Evolutionary conservation across 169 alveolate species (phyloP), one percentile per base, ranked within the genome.

Genomic region (Cryptosporidium parvum): DNA sequence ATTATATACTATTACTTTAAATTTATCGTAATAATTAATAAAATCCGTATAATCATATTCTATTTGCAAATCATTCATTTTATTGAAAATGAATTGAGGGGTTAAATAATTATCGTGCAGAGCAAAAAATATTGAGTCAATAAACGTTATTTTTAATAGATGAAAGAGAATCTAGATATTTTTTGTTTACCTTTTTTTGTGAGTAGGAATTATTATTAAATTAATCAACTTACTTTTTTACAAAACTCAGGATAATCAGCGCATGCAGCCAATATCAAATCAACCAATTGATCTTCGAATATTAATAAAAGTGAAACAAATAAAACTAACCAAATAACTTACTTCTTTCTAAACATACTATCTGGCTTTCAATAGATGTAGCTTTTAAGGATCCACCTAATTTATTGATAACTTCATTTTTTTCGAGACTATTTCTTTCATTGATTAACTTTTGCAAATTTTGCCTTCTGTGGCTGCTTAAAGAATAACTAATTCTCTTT

Each of bases 321-420:
- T 59, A 59, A 68, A 31, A 68, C 10, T n/a, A 37, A 6, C 37
- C n/a, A 68, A 35, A 68, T 14, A 23, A 31, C 86, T 53, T 35
- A 75, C 86, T 75, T 58, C 86, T 75, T 75, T 53, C 70, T 26
- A 75, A 44, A 31, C 86, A 75, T 14, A 75, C 86, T 12, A 75
- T 75, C 14, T 75, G 86, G 16, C 86, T 75, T 26, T 75, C 86
- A 75, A 75, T 75, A 18, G 86, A 53, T 56, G 65, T 52, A 29
- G 86, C 86, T 29, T 75, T 75, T 33, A 39, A 21, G 14, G 26
- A 16, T 14, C 86, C 86, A 8, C 86, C 86, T 23, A 75, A 39
- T 35, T 61, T 75, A 58, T 39, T 37, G 7, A 75, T 35, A 6
- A 42, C 31, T 4, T 75, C 86, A 26, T 39, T 16, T 75, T 58